Evolutionary conservation across 2,329 filamentous ascomycete species (phyloP), one percentile per base, ranked within the genome.

Genomic region (Cytospora paraplurivora): DNA sequence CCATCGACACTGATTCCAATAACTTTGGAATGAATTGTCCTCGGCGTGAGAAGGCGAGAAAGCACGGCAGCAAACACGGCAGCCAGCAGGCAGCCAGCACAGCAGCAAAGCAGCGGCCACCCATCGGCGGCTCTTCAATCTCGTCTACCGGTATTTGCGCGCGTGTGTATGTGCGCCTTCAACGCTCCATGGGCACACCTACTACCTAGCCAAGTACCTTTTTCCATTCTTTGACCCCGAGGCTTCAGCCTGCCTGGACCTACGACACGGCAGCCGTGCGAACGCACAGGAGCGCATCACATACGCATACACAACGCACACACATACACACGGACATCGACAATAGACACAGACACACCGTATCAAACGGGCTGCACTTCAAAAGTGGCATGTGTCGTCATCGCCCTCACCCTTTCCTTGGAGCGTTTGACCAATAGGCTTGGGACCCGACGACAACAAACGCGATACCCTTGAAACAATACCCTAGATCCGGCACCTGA

Each of bases 301-400:
- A 21, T 8, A 49, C 44, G 17, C 11, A 49, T 8, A 49, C 11
- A 49, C 44, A 49, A 49, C 44, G 17, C 11, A 37, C 56, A 59
- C 44, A 33, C 52, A 44, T 34, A 59, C 56, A 51, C 32, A 27
- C 44, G 33, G 35, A 49, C 44, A 32, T 50, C 44, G 49, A 59
- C 21, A n/a, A n/a, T n/a, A 7, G 13, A n/a, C n/a, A n/a, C 41
- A 41, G 37, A 47, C 50, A 47, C 37, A 21, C 58, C 15, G 35
- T 33, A 35, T 27, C 50, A 61, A 41, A 51, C 51, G 35, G 49
- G 57, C 11, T 34, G 7, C 37, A 44, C 7, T 17, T 32, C 33
- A 41, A 27, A 11, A 13, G 33, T 52, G 38, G 52, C 59, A 38
- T 38, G 44, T 32, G 62, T 32, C 44, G 27, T 52, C 56, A 27